Evolutionary conservation across 129 eudicot genomes (phyloP), one percentile per base, ranked within the genome.

Genomic region (Lonicera japonica): DNA sequence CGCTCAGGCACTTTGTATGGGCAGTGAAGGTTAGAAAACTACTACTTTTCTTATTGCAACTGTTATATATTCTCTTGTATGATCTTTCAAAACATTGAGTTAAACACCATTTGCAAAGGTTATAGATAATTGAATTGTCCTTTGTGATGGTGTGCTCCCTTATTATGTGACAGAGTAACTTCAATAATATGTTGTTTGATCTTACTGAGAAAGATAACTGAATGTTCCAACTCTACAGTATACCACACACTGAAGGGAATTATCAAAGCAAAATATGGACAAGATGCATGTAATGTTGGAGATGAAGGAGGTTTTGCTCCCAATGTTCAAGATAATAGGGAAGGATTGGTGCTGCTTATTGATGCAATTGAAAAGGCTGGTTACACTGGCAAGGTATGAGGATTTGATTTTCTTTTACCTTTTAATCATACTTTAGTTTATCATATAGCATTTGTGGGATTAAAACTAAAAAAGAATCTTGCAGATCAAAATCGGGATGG

Each of bases 271-370:
- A 90, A 90, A 56, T 90, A 90, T 61, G 97, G 97, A 52, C 97
- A 90, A 80, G 97, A 90, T 75, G 97, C 97, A 11, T 83, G 94
- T 76, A 90, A 90, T 41, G 97, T 90, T 64, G 97, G 97, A 60
- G 97, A 90, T 75, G 97, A 90, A 83, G 97, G 97, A 46, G 97
- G 97, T 20, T 90, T 90, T 75, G 97, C 95, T 53, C 97, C 95
- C 16, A 90, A 90, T 81, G 94, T 90, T 39, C 97, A 83, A 65
- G 97, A 90, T 59, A 90, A 90, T 29, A 81, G 95, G 65, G 97
- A 90, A 67, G 97, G 97, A 34, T 83, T 90, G 22, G 80, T 83
- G n/a, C 76, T 90, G 67, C 97, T 90, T 34, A 85, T 79, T 53
- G 90, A 83, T 74, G 95, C 97, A 60, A 90, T 90, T 77, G 97